Base-by-base conservation (phyloP, 2,329 filamentous ascomycete species). In the Trichoderma cornu-damae region DNA sequence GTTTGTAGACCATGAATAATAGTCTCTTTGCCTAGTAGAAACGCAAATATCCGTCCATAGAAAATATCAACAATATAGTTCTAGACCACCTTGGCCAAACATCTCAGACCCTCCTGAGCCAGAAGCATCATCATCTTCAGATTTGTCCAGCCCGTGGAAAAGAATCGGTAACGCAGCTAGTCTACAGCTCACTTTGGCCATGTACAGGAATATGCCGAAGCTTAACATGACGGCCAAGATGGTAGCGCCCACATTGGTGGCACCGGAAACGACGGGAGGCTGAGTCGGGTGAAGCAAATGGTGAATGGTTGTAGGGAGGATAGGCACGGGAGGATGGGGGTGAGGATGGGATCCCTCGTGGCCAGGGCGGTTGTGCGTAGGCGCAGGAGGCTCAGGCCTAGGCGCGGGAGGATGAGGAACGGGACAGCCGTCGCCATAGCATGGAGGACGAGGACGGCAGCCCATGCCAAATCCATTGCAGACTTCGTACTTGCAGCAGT, bases 401-500 rank as follows among this genome's bases (percentile, higher is more conserved):
- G 60, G 28, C 40, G 60, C 50, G 51, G 61, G 58, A 42, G 61
- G 57, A 38, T 62, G 47, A 35, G 61, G 57, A 14, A 55, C 56
- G 47, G 63, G 61, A 60, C 62, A 61, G 14, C 58, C 32, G 9
- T 16, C 6, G 49, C 58, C 63, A 6, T 59, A 18, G 61, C 65
- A 67, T 46, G 56, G 59, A 37, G 60, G 57, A 4, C 63, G 61
- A 2, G 63, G 57, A n/a, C 54, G 43, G 64, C 69, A 73, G 42
- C 62, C 49, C 2, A 65, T 55, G 11, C 60, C 55, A 14, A 42
- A 22, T 6, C 43, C 42, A 34, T 65, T 52, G 67, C 69, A 70
- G 44, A 62, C 60, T 8, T 68, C 50, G 61, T 67, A 65, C 28
- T 61, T 49, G 64, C 65, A 58, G 70, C 72, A 73, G 30, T 68